Percentiles rank a stretch among this genome's conserved stretches.
phyloP scores from a whole-genome alignment of 2,329 filamentous ascomycete genomes.

The Rhinocladiella mackenziei region DNA sequence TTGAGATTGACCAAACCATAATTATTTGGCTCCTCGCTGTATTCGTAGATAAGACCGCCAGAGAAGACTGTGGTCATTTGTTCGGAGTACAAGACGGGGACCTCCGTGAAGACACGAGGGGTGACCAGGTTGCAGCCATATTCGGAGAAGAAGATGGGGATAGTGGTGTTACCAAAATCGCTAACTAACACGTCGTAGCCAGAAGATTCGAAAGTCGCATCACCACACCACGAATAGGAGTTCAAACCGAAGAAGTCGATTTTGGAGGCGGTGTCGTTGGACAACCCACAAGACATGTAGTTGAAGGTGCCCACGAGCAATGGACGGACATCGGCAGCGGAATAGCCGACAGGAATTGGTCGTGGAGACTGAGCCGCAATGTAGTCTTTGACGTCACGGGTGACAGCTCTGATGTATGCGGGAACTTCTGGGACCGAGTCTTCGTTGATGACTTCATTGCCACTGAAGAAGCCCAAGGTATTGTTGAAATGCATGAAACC shows the following conservation, averaged over 20 bases:
- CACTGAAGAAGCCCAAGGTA: conserved; percentile 62
- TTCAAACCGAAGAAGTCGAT: conserved; percentile 65
- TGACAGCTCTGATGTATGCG: conserved; percentile 58
- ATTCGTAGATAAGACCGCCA: conserved; percentile 55
- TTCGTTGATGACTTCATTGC: conserved; percentile 66
- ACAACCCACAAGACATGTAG: conserved; percentile 57
- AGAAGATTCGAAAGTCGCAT: conserved; percentile 51
- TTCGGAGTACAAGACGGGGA: conserved; percentile 55
- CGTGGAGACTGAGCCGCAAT: conserved; percentile 57
- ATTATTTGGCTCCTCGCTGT: conserved; percentile 46
- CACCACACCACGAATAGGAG: conserved; percentile 66
- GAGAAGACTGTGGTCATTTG: conserved; percentile 58
- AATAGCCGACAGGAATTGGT: conserved; percentile 64
- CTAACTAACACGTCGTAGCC: conserved; percentile 56
- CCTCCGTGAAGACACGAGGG: conserved; percentile 59
- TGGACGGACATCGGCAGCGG: conserved; percentile 60
- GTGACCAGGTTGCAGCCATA: conserved; percentile 60
- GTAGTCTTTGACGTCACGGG: conserved; percentile 66
- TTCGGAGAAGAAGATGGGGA: conserved; percentile 65
- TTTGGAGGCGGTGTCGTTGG: conserved; percentile 48
- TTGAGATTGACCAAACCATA: conserved; percentile 60
- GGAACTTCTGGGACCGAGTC: conserved; percentile 52
- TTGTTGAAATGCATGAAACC: conserved; percentile 65
- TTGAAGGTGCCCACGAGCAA: conserved; percentile 58
- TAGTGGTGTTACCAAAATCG: conserved; percentile 55